These are phyloP conservation scores for Verticillium zaregamsianum DNA, from an alignment of 2,329 filamentous ascomycete genomes.

Conservation along the genomic window DNA sequence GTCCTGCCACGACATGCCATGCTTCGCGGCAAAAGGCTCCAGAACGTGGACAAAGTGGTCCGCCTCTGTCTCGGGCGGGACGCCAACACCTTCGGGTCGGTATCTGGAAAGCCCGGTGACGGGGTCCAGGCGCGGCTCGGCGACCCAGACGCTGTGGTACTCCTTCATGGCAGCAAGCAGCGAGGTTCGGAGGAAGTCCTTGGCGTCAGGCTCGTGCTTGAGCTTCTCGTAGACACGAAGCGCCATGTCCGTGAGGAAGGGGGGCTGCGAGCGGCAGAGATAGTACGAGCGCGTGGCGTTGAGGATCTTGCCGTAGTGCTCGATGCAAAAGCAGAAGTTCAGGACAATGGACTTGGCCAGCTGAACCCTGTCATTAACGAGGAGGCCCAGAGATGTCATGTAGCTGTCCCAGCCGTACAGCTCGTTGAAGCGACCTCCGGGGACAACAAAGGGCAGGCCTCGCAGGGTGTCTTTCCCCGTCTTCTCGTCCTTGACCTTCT, in stretches of 20 bases:
- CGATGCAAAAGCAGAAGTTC: constrained; percentile 97
- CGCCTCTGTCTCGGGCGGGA: constrained; percentile 88
- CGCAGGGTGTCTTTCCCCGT: constrained; percentile 68
- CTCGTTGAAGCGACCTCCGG: constrained; percentile 96
- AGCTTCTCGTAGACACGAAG: constrained; percentile 91
- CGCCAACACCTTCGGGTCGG: constrained; percentile 75
- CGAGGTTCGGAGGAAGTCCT: constrained; percentile 75
- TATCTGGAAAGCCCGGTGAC: constrained; percentile 80
- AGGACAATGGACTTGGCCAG: constrained; percentile 90
- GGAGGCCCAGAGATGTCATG: constrained; percentile 89
- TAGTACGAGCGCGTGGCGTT: constrained; percentile 98
- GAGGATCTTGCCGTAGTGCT: constrained; percentile 96
- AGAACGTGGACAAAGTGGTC: constrained; percentile 82
- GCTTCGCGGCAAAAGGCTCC: constrained; percentile 76
- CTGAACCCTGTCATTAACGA: constrained; percentile 80
- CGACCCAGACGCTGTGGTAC: constrained; percentile 86
- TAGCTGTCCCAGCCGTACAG: constrained; percentile 99
- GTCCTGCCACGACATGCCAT: constrained; percentile 74
- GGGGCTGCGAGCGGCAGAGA: constrained; percentile 87
- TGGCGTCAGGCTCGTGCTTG: constrained; percentile 73
- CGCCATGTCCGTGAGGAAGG: constrained; percentile 96
- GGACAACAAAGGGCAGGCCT: constrained; percentile 93
- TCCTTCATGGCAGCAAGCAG: constrained; percentile 95
- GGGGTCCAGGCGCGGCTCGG: constrained; percentile 71
- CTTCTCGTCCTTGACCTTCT: constrained; percentile 62